Percentiles rank a stretch among this genome's conserved stretches.
Evolutionary conservation across 1,139 yeast genomes (phyloP).

Genomic region (Blastobotrys serpentis): DNA sequence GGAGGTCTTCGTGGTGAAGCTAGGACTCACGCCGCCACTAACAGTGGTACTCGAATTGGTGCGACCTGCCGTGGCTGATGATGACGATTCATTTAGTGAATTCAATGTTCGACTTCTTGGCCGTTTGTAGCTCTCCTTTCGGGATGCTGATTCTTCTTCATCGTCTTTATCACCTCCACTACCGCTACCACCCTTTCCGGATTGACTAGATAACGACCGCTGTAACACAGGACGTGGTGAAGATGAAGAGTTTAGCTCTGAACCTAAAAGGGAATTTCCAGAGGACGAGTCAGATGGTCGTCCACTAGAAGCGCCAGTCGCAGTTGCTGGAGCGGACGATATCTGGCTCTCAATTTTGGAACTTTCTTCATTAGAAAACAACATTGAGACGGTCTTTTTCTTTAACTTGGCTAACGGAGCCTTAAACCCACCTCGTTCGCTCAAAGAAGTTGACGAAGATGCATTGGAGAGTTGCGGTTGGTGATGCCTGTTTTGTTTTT

Average conservation of each 20-base stretch:
- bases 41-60: constrained; percentile 4
- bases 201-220: constrained; percentile 12
- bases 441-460: constrained; percentile 8
- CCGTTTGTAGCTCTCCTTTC: constrained; percentile 1
- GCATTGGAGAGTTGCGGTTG: constrained; percentile 19
- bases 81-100: constrained; percentile 15
- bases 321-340: not conserved
- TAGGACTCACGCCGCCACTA: constrained; percentile 8
- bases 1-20: constrained; percentile 21
- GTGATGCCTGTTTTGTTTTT: too few species aligned
- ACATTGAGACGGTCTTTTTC: constrained; percentile 24
- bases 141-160: not conserved
- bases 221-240: constrained; percentile 17
- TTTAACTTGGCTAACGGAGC: constrained; percentile 22
- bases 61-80: not conserved
- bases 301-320: not conserved
- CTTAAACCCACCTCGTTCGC: constrained; percentile 11
- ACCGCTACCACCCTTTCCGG: not conserved
- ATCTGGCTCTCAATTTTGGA: not conserved
- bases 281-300: constrained; percentile 2
- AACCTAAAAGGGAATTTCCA: not conserved
- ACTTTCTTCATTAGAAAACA: constrained; percentile 20
- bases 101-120: constrained; percentile 20
- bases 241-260: constrained; percentile 15
- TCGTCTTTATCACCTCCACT: constrained; percentile 1